phyloP scores from a whole-genome alignment of 2,329 filamentous ascomycete genomes.

The Neofusicoccum sp. region DNA sequence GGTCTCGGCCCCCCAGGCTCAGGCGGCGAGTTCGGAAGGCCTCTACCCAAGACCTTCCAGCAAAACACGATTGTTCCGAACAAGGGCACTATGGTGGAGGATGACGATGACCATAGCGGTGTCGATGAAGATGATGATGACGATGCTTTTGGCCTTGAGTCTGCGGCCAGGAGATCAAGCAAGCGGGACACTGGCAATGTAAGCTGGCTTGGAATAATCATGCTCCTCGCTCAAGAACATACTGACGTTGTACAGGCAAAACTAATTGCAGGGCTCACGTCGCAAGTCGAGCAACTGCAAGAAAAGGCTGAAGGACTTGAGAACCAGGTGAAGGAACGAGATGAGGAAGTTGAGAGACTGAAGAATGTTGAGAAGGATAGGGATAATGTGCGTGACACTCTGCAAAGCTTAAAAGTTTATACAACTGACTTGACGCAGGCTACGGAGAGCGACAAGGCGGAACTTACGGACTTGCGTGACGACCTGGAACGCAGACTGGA shows the following conservation, averaged over 20 bases:
- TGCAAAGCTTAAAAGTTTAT: not conserved
- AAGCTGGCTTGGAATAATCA: not conserved
- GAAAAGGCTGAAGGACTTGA: slow-evolving; percentile 75
- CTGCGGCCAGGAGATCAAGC: slow-evolving; percentile 36
- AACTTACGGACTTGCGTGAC: slow-evolving; percentile 67
- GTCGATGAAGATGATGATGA: slow-evolving; percentile 57
- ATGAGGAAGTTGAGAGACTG: slow-evolving; percentile 66
- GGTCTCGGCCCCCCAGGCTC: slow-evolving; percentile 35
- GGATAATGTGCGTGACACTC: slow-evolving; percentile 42
- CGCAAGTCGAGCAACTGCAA: slow-evolving; percentile 73
- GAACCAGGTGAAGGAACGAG: slow-evolving; percentile 67
- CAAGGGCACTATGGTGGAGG: slow-evolving; percentile 96
- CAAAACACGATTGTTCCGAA: slow-evolving; percentile 97
- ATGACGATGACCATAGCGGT: slow-evolving; percentile 73
- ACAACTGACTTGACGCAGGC: slow-evolving; percentile 36
- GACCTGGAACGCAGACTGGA: slow-evolving; percentile 73
- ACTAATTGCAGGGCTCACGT: slow-evolving; percentile 74
- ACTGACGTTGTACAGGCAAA: slow-evolving; percentile 55
- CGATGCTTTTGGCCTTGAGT: slow-evolving; percentile 64
- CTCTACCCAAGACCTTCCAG: slow-evolving; percentile 86
- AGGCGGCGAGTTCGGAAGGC: slow-evolving; percentile 70
- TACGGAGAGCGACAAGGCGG: slow-evolving; percentile 66
- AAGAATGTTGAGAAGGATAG: slow-evolving; percentile 61
- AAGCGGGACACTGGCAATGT: slow-evolving; percentile 37
- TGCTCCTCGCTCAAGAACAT: not conserved